Evolutionary conservation across 2,329 filamentous ascomycete species (phyloP).

Genomic region (Clarireedia homoeocarpa): DNA sequence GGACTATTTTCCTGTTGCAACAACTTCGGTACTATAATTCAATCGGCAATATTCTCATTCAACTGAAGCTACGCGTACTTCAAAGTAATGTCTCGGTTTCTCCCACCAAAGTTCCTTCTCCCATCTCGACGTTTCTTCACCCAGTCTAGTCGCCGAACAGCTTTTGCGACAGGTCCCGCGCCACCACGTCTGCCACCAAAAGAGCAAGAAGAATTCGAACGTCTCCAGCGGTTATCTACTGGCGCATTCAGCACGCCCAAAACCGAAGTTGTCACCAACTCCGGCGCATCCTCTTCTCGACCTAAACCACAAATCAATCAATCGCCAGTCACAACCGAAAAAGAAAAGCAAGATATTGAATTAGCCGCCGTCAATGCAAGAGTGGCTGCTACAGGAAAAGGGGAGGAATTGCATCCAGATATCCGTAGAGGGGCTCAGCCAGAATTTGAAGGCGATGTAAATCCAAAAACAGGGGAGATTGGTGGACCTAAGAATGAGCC

Average conservation of each 20-base stretch:
- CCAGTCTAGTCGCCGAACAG: conserved; percentile 22
- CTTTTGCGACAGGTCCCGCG: conserved; percentile 50
- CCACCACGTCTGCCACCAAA: conserved; percentile 82
- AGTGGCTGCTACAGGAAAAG: conserved; percentile 47
- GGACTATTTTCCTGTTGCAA: no score
- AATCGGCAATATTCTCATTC: no score
- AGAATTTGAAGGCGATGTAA: conserved; percentile 87
- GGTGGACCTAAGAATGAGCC: conserved; percentile 98
- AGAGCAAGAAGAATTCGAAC: conserved; percentile 86
- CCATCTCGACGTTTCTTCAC: conserved; percentile 25
- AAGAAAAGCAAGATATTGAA: conserved; percentile 18
- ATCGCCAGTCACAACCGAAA: conserved; percentile 30
- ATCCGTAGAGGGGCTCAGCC: conserved; percentile 70
- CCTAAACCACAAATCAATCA: conserved; percentile 40
- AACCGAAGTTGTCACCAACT: conserved; percentile 14
- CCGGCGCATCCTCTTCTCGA: conserved; percentile 22
- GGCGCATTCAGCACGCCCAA: conserved; percentile 65
- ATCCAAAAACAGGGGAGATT: conserved; percentile 90
- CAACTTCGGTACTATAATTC: no score
- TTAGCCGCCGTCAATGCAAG: conserved; percentile 31
- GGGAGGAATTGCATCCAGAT: conserved; percentile 62
- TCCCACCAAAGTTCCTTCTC: conserved; percentile 22
- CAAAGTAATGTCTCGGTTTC: conserved; percentile 23
- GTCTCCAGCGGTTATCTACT: conserved; percentile 70
- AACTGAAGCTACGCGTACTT: background rate